Evolutionary conservation across 306 rosid species (phyloP).

Genomic region (Dicorynia guianensis): DNA sequence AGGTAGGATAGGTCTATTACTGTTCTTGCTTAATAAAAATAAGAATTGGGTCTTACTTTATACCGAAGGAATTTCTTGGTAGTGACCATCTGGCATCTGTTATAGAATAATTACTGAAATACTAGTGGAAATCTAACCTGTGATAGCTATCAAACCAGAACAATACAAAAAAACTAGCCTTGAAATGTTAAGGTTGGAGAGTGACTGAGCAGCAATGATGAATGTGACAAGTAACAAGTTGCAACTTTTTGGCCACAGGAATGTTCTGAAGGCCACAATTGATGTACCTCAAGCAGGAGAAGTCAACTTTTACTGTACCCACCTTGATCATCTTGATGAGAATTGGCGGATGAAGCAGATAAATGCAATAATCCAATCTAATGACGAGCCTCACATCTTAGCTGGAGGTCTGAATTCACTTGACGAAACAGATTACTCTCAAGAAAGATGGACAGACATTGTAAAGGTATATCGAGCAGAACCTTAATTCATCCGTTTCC

Average conservation of each 20-base stretch:
- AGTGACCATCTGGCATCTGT: conserved; percentile 25
- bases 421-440: conserved; percentile 87
- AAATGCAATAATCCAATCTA: conserved; percentile 81
- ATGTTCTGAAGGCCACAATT: conserved; percentile 88
- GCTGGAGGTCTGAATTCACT: conserved; percentile 92
- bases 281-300: conserved; percentile 91
- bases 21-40: conserved; percentile 23
- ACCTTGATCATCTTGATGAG: conserved; percentile 95
- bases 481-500: conserved; percentile 8
- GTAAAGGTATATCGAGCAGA: conserved; percentile 62
- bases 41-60: conserved; percentile 37
- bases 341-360: conserved; percentile 97
- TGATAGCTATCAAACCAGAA: conserved; percentile 31
- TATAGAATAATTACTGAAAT: conserved; percentile 24
- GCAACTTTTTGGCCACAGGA: conserved; percentile 58
- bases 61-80: conserved; percentile 30
- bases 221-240: conserved; percentile 34
- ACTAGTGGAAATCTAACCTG: conserved; percentile 42
- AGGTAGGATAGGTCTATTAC: background rate
- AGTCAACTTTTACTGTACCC: conserved; percentile 83
- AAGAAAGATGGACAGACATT: conserved; percentile 95
- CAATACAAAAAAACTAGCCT: conserved; percentile 11
- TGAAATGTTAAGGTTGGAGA: conserved; percentile 37
- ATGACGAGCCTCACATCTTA: conserved; percentile 78
- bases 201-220: conserved; percentile 38